Evolutionary conservation across 495 filamentous ascomycete species (phyloP), one percentile per base, ranked within the genome.

Genomic region (Hypoxylon crocopeplum): DNA sequence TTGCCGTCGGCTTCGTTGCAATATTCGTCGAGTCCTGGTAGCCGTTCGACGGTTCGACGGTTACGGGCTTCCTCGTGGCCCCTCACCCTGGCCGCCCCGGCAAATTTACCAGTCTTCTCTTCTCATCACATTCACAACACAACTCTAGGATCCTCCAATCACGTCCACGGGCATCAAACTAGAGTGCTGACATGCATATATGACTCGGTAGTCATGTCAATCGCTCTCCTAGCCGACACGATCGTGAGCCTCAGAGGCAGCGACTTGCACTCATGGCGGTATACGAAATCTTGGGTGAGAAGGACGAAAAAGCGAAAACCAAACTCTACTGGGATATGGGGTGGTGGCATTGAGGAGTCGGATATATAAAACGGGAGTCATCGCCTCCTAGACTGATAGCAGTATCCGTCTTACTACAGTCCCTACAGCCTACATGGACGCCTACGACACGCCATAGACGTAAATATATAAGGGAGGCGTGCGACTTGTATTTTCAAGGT

Each of bases 131-230:
- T 16, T 6, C 39, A 21, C 17, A 21, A 13, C 10, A 33, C 22
- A 6, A 19, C 34, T 19, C 37, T 3, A n/a, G 38, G 16, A 8
- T 20, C 10, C 8, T 21, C 21, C 36, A 30, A 21, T 24, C 27
- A 11, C 7, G 38, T 13, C 24, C 38, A 8, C 37, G 8, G 7
- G 15, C 20, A n/a, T n/a, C n/a, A n/a, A n/a, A n/a, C n/a, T n/a
- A 6, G 3, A 3, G 32, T 12, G 7, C 12, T 3, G 32, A 4
- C 20, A 1, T 11, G 22, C 19, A 47, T 48, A 19, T 40, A 56
- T 13, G 40, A 34, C 34, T 30, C 53, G 5, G 22, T 56, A 7
- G 40, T 20, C 24, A 27, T 56, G 22, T 40, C 42, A 6, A 32
- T 56, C 7, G 29, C 6, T 2, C 16, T 39, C 25, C 30, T 56